Base-by-base conservation (phyloP, 257 asterid species). In the Solanum arcanum region DNA sequence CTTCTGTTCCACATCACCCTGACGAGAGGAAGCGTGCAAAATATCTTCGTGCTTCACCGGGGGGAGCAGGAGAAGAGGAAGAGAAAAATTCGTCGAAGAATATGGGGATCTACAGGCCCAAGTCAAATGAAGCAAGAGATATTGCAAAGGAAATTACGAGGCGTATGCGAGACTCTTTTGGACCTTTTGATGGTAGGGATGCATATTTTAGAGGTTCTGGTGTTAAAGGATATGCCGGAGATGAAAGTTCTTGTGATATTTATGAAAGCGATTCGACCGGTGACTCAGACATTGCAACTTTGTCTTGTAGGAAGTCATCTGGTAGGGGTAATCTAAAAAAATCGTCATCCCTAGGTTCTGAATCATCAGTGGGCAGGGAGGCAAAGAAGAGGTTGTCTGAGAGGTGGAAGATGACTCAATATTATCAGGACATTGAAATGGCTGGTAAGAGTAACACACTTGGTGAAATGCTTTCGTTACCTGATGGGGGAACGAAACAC, bases 301-400 rank as follows among this genome's bases (percentile, higher is more conserved):
- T 88, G 66, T 73, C 93, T 78, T 88, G 89, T 86, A 88, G 94
- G 83, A 93, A 92, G 83, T 92, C 94, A 27, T 91, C 91, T 12
- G 91, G 88, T 77, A 88, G 91, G 88, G 86, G 83, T 89, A 90
- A 86, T 83, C 86, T 89, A 72, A 69, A 81, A 83, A 91, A 89
- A 82, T 86, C 85, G 84, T 87, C 92, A 82, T 91, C 95, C 41
- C 86, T 93, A 84, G 88, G 86, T 90, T 88, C 78, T n/a, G 93
- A 92, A 87, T 94, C 98, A 81, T 88, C 95, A 80, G 91, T 91
- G 85, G 93, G 89, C 86, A 96, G 74, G 90, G 98, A 96, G 89
- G 98, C 97, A 10, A 97, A 91, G 88, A 94, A 91, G 90, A 91
- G 96, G 86, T 89, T 96, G 33, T 95, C 99, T 20, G 98, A 96